Evolutionary conservation across 345 rosid species (phyloP).

Genomic region (Salix exigua): DNA sequence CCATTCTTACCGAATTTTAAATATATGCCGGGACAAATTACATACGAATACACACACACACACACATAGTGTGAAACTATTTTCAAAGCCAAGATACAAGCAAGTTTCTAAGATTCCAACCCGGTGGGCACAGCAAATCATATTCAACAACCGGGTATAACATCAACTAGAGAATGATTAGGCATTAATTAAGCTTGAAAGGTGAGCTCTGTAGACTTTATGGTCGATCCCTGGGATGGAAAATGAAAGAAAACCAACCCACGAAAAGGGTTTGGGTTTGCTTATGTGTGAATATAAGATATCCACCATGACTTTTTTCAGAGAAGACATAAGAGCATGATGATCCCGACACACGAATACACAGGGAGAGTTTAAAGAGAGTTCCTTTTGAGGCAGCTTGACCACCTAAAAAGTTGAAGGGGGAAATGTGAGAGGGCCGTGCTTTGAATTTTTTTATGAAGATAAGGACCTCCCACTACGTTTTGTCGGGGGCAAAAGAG

Average conservation of each 20-base stretch:
- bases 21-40: too few relatives aligned
- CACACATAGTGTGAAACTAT: not conserved
- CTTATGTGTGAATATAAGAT: not conserved
- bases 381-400: constrained; percentile 1
- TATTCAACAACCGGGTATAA: not conserved
- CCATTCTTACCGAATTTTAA: too few relatives aligned
- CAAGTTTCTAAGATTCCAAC: constrained; percentile 7
- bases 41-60: too few relatives aligned
- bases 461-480: constrained; percentile 12
- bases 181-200: constrained; percentile 11
- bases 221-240: not conserved
- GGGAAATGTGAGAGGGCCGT: not conserved
- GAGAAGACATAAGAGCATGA: not conserved
- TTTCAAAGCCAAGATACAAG: not conserved
- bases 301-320: not conserved
- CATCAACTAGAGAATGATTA: constrained; percentile 9
- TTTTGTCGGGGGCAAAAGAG: constrained; percentile 2
- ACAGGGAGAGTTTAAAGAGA: not conserved
- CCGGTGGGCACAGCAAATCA: constrained; percentile 10
- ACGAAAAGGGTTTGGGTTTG: not conserved
- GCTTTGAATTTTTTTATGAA: not conserved
- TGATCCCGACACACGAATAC: not conserved
- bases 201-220: not conserved
- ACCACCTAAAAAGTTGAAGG: not conserved
- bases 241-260: not conserved